Percentiles rank a stretch among this genome's conserved stretches.
These are phyloP conservation scores for Crithidia brevicula DNA, from an alignment of 208 protist genomes.

Conservation along the genomic window DNA sequence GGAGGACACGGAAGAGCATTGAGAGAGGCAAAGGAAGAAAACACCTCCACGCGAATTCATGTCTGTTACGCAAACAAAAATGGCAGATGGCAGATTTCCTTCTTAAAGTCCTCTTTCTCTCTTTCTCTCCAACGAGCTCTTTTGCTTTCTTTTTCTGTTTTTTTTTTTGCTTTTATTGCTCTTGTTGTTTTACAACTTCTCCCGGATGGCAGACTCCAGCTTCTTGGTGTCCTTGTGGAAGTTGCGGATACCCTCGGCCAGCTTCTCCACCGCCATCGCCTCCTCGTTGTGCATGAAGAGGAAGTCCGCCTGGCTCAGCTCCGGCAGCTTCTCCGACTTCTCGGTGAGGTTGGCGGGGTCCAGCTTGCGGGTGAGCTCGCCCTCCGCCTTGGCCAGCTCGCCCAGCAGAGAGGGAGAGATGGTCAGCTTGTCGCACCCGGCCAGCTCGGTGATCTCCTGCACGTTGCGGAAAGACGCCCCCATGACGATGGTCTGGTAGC, in stretches of 20 bases:
- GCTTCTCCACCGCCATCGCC: conserved; percentile 98
- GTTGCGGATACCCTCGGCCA: conserved; percentile 96
- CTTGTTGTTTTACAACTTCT: conserved; percentile 46
- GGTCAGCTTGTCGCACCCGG: conserved; percentile 97
- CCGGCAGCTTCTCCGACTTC: conserved; percentile 52
- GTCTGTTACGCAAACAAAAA: not conserved
- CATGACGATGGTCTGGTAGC: conserved; percentile 98
- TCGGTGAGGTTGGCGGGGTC: conserved; percentile 46
- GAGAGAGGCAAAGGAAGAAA: not conserved
- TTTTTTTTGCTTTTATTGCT: not conserved
- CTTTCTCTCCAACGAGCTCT: not conserved
- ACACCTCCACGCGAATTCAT: not conserved
- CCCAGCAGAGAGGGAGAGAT: conserved; percentile 96
- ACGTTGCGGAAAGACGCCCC: conserved; percentile 97
- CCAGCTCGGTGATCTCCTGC: conserved; percentile 92
- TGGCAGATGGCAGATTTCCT: not conserved
- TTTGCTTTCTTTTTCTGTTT: not conserved
- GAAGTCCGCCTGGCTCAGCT: conserved; percentile 74
- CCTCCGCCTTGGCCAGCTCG: conserved; percentile 77
- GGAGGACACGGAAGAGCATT: not conserved
- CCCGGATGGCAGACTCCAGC: conserved; percentile 78
- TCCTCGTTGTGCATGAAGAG: conserved; percentile 90
- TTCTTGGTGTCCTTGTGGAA: conserved; percentile 94
- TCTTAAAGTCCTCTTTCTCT: not conserved
- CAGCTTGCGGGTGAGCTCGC: conserved; percentile 63